phyloP scores from a whole-genome alignment of 495 filamentous ascomycete species.

The Neurospora sp. region DNA sequence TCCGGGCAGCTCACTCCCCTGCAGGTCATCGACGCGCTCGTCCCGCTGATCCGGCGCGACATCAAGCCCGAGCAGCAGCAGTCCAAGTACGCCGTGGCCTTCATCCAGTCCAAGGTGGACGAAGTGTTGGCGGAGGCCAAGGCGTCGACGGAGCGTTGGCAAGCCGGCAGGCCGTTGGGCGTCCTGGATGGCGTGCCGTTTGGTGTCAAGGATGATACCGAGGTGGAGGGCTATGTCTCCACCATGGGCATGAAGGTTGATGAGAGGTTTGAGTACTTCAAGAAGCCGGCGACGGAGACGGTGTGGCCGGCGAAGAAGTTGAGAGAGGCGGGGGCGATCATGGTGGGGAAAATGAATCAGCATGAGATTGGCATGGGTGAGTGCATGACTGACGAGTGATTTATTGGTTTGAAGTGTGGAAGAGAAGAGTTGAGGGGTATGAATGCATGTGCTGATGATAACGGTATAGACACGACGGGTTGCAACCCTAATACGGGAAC shows the following conservation, averaged over 20 bases:
- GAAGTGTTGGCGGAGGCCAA: slow-evolving; percentile 55
- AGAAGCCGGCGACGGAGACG: slow-evolving; percentile 14
- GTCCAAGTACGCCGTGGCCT: slow-evolving; percentile 58
- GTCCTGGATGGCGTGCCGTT: slow-evolving; percentile 78
- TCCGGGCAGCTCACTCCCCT: slow-evolving; percentile 60
- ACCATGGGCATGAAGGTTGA: slow-evolving; percentile 41
- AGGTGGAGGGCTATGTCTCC: slow-evolving; percentile 63
- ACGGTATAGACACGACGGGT: slow-evolving; percentile 22
- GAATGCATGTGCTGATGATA: not conserved
- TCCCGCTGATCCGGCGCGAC: slow-evolving; percentile 58
- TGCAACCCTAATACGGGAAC: slow-evolving; percentile 70
- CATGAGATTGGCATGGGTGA: slow-evolving; percentile 63
- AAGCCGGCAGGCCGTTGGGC: slow-evolving; percentile 49
- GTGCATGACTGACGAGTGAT: not conserved
- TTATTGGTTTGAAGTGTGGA: too few relatives aligned
- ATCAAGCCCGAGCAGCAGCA: slow-evolving; percentile 19
- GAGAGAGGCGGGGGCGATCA: slow-evolving; percentile 67
- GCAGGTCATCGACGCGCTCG: slow-evolving; percentile 55
- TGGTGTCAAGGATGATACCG: slow-evolving; percentile 78
- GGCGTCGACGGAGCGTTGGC: slow-evolving; percentile 61
- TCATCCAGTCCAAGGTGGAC: slow-evolving; percentile 47
- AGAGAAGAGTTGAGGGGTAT: not conserved
- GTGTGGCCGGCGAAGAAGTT: slow-evolving; percentile 52
- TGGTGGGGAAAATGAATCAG: slow-evolving; percentile 84
- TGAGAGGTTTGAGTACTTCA: slow-evolving; percentile 28